Evolutionary conservation across 1,284 basidiomycete genomes (phyloP).

Genomic region (Wallemia hederae): DNA sequence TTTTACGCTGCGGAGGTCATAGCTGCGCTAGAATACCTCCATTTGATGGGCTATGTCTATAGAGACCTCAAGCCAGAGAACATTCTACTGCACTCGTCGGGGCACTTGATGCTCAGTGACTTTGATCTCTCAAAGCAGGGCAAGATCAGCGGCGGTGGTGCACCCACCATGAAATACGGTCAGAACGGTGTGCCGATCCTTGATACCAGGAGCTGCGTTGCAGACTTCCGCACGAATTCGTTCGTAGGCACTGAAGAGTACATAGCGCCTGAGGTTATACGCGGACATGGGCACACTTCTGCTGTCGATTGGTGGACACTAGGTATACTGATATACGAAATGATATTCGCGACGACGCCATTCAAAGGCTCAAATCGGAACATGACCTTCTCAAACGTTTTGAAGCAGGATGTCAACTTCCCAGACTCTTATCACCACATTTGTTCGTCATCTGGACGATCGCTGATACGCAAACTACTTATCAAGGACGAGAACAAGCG

Average conservation of each 20-base stretch:
- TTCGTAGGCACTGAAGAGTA: conserved; percentile 99
- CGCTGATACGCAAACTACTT: conserved; percentile 56
- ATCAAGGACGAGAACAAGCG: conserved; percentile 79
- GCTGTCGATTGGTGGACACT: conserved; percentile 99
- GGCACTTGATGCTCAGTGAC: conserved; percentile 97
- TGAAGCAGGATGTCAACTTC: conserved; percentile 61
- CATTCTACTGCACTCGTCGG: conserved; percentile 90
- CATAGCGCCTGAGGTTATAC: conserved; percentile 96
- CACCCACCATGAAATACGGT: conserved; percentile 60
- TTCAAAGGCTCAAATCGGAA: conserved; percentile 90
- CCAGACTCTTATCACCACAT: conserved; percentile 40
- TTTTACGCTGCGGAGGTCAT: conserved; percentile 98
- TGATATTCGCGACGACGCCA: conserved; percentile 98
- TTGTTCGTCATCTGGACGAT: conserved; percentile 51
- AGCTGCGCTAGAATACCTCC: conserved; percentile 88
- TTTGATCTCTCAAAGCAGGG: conserved; percentile 94
- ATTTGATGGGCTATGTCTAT: conserved; percentile 98
- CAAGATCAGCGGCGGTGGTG: conserved; percentile 44
- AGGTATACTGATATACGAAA: conserved; percentile 95
- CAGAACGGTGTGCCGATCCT: conserved; percentile 77
- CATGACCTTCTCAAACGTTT: conserved; percentile 88
- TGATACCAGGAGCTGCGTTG: conserved; percentile 90
- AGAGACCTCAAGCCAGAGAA: conserved; percentile 98
- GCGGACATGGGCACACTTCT: conserved; percentile 84
- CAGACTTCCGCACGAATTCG: conserved; percentile 90